Evolutionary conservation across 257 asterid species (phyloP).

Genomic region (Forsythia viridissima): DNA sequence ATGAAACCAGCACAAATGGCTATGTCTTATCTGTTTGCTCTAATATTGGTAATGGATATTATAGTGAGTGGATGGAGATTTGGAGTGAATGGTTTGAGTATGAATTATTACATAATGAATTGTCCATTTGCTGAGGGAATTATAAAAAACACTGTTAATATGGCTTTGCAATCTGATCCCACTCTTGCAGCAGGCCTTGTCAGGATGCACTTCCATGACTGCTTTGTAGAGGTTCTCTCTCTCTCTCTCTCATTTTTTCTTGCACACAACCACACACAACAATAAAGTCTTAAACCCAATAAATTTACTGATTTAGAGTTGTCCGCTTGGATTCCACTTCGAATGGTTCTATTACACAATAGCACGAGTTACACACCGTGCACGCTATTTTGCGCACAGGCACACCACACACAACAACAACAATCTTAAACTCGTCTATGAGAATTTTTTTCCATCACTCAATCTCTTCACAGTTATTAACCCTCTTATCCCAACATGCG

Average conservation of each 20-base stretch:
- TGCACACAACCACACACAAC: no score
- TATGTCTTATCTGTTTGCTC: slow-evolving; percentile 17
- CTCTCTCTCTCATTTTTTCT: background rate
- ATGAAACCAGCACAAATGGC: slow-evolving; percentile 32
- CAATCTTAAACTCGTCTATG: no score
- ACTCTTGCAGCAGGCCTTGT: slow-evolving; percentile 83
- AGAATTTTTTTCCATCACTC: no score
- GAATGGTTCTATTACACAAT: no score
- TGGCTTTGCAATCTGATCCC: slow-evolving; percentile 68
- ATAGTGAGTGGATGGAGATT: slow-evolving; percentile 36
- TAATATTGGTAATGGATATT: slow-evolving; percentile 34
- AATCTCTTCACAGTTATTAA: no score
- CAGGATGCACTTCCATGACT: slow-evolving; percentile 96
- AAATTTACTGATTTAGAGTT: no score
- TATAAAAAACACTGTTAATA: slow-evolving; percentile 49
- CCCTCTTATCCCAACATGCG: no score
- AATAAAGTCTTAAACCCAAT: no score
- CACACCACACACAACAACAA: no score
- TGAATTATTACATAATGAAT: slow-evolving; percentile 61
- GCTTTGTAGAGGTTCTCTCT: slow-evolving; percentile 69
- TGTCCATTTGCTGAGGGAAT: slow-evolving; percentile 73
- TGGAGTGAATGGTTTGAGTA: slow-evolving; percentile 56
- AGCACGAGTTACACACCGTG: no score
- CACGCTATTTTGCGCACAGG: no score
- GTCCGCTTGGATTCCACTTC: background rate